These are phyloP conservation scores for Suillus decipiens DNA, from an alignment of 768 basidiomycete species.

Conservation along the genomic window DNA sequence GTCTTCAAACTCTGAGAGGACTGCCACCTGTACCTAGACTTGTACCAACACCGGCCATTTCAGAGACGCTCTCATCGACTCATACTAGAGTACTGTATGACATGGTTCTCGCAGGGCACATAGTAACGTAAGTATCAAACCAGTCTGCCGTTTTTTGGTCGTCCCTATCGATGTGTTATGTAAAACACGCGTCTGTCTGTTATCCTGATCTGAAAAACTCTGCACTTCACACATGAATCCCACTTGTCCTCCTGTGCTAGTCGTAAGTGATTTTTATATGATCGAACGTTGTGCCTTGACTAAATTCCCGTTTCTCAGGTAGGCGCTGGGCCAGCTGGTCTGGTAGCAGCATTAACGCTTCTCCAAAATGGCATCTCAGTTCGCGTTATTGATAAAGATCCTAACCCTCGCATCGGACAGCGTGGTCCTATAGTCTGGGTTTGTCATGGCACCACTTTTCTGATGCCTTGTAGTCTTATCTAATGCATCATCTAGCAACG, in stretches of 20 bases:
- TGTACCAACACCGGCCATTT: too few relatives aligned
- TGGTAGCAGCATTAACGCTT: conserved; percentile 44
- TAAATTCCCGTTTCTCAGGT: conserved; percentile 31
- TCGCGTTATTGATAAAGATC: conserved; percentile 15
- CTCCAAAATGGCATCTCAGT: conserved; percentile 28
- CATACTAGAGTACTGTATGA: too few relatives aligned
- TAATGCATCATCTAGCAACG: conserved; percentile 35
- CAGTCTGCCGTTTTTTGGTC: neutral
- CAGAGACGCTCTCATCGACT: too few relatives aligned
- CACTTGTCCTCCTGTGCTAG: conserved; percentile 8
- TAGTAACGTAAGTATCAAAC: too few relatives aligned
- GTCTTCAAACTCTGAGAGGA: too few relatives aligned
- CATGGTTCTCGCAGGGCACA: too few relatives aligned
- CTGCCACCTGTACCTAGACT: too few relatives aligned
- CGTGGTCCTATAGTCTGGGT: conserved; percentile 42
- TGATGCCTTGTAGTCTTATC: neutral
- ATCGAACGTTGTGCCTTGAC: neutral
- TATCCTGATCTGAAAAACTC: neutral
- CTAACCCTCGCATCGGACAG: conserved; percentile 36
- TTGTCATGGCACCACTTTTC: conserved; percentile 3
- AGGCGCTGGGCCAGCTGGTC: conserved; percentile 49
- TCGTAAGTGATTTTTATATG: conserved; percentile 2
- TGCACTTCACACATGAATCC: neutral
- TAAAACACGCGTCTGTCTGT: neutral
- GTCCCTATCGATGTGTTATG: neutral